These are phyloP conservation scores for Choiromyces venosus DNA, from an alignment of 495 filamentous ascomycete species.

Conservation along the genomic window DNA sequence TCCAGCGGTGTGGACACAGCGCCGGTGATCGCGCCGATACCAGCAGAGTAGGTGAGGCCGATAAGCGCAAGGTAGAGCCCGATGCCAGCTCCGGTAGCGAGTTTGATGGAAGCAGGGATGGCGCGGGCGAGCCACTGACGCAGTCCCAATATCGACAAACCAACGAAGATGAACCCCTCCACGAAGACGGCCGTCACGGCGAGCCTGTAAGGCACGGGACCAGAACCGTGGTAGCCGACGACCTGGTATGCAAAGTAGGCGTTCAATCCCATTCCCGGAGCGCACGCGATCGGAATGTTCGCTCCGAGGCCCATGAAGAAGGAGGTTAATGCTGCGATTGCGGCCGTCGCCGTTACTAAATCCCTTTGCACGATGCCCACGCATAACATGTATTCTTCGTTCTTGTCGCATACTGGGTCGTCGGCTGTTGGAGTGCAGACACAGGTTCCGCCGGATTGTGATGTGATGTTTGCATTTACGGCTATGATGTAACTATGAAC, in stretches of 20 bases:
- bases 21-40: slow-evolving; percentile 67
- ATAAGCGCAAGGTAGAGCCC: slow-evolving; percentile 76
- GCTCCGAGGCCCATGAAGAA: slow-evolving; percentile 73
- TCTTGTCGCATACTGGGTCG: slow-evolving; percentile 52
- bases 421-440: slow-evolving; percentile 54
- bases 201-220: slow-evolving; percentile 60
- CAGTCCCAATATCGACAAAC: slow-evolving; percentile 65
- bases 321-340: slow-evolving; percentile 56
- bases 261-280: slow-evolving; percentile 78
- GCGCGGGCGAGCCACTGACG: slow-evolving; percentile 76
- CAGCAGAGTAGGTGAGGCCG: slow-evolving; percentile 70
- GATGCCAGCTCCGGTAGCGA: slow-evolving; percentile 76
- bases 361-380: slow-evolving; percentile 64
- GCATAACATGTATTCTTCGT: slow-evolving; percentile 59
- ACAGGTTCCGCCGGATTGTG: slow-evolving; percentile 64
- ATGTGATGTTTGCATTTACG: slow-evolving; percentile 49
- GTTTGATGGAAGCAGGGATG: slow-evolving; percentile 71
- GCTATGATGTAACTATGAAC: slow-evolving; percentile 58
- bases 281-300: slow-evolving; percentile 64
- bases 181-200: slow-evolving; percentile 78
- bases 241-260: slow-evolving; percentile 81
- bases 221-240: slow-evolving; percentile 65
- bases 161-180: slow-evolving; percentile 55
- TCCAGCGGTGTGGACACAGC: slow-evolving; percentile 55
- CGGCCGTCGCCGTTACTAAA: slow-evolving; percentile 72